Conservation (phyloP, 2,329 filamentous ascomycete genomes). For the Parafenestella ontariensis region DNA sequence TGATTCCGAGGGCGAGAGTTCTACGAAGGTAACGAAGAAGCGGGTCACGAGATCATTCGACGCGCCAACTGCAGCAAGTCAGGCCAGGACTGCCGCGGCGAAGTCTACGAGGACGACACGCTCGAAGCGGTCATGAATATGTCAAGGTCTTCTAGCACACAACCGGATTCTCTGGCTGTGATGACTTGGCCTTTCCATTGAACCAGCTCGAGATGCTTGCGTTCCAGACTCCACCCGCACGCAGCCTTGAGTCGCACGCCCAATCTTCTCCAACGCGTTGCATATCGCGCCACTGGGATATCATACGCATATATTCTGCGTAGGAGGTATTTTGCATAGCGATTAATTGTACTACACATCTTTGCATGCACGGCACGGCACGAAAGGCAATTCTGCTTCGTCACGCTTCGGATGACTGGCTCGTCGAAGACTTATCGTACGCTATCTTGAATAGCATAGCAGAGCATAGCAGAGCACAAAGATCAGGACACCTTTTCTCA, state of each 20-base stretch:
- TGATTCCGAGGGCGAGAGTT: conserved; percentile 13
- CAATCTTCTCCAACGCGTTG: too few species aligned
- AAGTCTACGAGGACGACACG: conserved; percentile 17
- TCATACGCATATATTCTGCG: too few species aligned
- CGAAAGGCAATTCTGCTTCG: too few species aligned
- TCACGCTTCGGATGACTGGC: too few species aligned
- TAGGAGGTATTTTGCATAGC: neutral
- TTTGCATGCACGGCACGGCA: neutral
- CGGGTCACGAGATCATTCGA: conserved; percentile 41
- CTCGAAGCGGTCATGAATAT: neutral
- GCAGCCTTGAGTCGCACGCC: too few species aligned
- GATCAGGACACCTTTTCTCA: too few species aligned
- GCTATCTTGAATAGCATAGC: neutral
- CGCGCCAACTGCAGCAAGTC: conserved; percentile 47
- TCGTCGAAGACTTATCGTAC: too few species aligned
- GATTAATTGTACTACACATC: neutral
- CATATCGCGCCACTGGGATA: too few species aligned
- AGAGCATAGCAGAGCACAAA: too few species aligned
- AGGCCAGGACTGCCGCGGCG: conserved; percentile 29
- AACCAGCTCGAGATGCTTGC: neutral
- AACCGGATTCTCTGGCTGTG: neutral
- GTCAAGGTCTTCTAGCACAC: too few species aligned
- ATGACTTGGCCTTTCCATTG: neutral
- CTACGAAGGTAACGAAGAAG: conserved; percentile 34
- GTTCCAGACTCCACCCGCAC: neutral